phyloP scores from a whole-genome alignment of 164 flowering plant species.

The Macadamia integrifolia region DNA sequence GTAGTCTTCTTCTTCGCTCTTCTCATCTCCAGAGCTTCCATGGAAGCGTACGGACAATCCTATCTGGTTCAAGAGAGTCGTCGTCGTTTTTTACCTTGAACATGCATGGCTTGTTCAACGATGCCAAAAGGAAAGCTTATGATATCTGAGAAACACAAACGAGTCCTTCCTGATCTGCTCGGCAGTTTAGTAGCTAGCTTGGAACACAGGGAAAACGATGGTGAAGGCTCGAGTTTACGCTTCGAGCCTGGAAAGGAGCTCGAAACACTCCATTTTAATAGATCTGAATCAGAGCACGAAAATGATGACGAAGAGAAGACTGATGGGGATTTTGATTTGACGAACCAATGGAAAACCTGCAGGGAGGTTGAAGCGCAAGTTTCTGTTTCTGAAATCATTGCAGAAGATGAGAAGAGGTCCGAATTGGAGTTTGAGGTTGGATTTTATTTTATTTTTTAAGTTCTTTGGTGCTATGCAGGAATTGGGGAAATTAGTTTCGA shows the following conservation, averaged over 20 bases:
- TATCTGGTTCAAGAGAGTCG: neutral
- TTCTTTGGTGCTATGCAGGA: neutral
- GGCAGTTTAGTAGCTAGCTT: constrained; percentile 28
- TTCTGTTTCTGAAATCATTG: constrained; percentile 21
- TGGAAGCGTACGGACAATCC: neutral
- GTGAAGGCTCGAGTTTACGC: constrained; percentile 13
- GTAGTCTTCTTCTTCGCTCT: neutral
- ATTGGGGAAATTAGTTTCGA: neutral
- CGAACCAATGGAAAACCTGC: constrained; percentile 9
- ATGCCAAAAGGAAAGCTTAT: constrained; percentile 31
- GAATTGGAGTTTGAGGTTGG: constrained; percentile 53
- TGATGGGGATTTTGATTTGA: constrained; percentile 5
- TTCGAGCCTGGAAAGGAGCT: constrained; percentile 44
- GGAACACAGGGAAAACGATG: constrained; percentile 21
- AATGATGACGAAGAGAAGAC: constrained; percentile 8
- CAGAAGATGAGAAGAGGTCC: constrained; percentile 50
- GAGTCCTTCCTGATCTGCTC: constrained; percentile 26
- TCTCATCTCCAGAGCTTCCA: constrained; percentile 2
- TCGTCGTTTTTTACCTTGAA: neutral
- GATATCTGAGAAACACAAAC: constrained; percentile 9
- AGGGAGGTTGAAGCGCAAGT: constrained; percentile 15
- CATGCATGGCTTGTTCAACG: neutral
- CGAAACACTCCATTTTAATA: constrained; percentile 30
- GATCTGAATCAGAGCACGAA: constrained; percentile 17
- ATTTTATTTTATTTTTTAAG: neutral